Base-by-base conservation (phyloP, 306 rosid species). In the Vigna trinervia region DNA sequence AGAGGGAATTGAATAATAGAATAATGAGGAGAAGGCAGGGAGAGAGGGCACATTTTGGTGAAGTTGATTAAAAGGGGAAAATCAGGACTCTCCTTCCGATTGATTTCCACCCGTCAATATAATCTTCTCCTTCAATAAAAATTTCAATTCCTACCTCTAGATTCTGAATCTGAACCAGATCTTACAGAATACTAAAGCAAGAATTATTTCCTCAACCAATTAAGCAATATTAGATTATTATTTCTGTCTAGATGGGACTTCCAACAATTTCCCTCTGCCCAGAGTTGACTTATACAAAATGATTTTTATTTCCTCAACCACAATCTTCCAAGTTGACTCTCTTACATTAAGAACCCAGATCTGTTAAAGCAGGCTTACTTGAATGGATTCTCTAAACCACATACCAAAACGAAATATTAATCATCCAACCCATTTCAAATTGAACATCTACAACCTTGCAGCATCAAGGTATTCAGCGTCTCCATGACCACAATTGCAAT, bases 171-270 rank as follows among this genome's bases (percentile, higher is more conserved):
- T 59, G 65, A 61, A 6, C 11, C 45, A 61, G 45, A 61, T 61
- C 12, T 30, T 32, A 32, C 45, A 34, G 45, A 32, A 32, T 15
- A 61, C 46, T 45, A 50, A 30, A 5, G 76, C 45, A 48, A 45
- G n/a, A 34, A 61, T 14, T 69, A 61, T 52, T 79, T 74, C 51
- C 74, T 39, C 52, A 58, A 17, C 53, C 71, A 57, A 66, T 46
- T 68, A 39, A 73, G 59, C 62, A 69, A 43, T 11, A 23, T 12
- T 43, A 10, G 12, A 52, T 54, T 48, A 43, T 63, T 36, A 41
- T 20, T 26, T 26, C 28, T 26, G 3, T 2, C 3, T 26, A 26
- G 28, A 26, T 26, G 28, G 28, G 28, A 26, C 28, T 26, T 26
- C 28, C 28, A 26, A 26, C 28, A 26, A 26, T 26, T 26, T 15